Conservation (phyloP, 139 green algal species). For the Micractinium conductrix region DNA sequence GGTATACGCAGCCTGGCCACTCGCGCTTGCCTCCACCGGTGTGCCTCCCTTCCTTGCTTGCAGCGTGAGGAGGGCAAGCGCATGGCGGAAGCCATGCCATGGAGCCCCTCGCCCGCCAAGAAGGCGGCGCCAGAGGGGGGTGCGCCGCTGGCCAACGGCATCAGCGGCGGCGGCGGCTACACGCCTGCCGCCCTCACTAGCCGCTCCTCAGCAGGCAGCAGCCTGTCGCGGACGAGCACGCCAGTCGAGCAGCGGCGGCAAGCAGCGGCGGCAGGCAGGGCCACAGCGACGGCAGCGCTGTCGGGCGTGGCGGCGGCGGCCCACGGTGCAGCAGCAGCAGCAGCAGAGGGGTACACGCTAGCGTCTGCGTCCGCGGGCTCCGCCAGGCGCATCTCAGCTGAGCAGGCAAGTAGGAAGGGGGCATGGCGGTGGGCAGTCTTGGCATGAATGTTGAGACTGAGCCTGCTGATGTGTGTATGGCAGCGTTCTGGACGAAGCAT, state of each 20-base stretch:
- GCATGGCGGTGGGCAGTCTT: not conserved
- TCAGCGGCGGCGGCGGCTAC: not conserved
- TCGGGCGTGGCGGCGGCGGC: not conserved
- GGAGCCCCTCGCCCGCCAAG: not conserved
- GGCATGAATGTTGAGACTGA: not conserved
- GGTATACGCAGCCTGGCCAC: too few species aligned
- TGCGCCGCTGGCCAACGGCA: not conserved
- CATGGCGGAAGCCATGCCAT: not conserved
- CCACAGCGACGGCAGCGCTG: not conserved
- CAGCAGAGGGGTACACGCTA: not conserved
- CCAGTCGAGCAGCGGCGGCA: not conserved
- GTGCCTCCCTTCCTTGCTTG: not conserved
- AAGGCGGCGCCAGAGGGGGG: not conserved
- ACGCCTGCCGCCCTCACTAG: not conserved
- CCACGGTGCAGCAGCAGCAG: not conserved
- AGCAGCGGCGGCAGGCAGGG: not conserved
- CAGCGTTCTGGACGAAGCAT: too few species aligned
- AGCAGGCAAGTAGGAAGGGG: not conserved
- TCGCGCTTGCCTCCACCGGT: too few species aligned
- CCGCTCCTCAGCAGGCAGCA: not conserved
- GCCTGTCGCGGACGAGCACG: not conserved
- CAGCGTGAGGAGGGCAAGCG: slow-evolving; percentile 30
- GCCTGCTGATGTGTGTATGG: too few species aligned
- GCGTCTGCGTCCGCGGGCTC: not conserved
- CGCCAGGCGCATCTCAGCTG: not conserved